Evolutionary conservation across 179 eudicot genomes (phyloP).

Genomic region (Spergularia azorica): DNA sequence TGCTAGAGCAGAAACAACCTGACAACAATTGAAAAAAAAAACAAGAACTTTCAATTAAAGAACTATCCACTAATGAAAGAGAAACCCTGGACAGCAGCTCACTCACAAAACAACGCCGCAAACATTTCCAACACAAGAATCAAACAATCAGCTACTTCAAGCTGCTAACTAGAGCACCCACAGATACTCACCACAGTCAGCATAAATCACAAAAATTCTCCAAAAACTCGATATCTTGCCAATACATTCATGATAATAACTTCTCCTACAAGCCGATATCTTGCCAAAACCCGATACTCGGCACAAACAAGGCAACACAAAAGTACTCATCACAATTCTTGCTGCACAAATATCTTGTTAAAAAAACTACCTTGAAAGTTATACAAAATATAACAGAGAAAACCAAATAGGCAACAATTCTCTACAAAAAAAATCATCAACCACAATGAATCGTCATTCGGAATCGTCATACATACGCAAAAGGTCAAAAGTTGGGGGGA

Average conservation of each 20-base stretch:
- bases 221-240: too few relatives aligned
- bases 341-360: not conserved
- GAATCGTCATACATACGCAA: not conserved
- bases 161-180: not conserved
- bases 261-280: not conserved
- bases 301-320: not conserved
- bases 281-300: not conserved
- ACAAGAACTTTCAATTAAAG: not conserved
- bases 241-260: too few relatives aligned
- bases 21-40: conserved; percentile 28
- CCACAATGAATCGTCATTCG: too few relatives aligned
- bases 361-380: too few relatives aligned
- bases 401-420: too few relatives aligned
- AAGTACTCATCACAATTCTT: not conserved
- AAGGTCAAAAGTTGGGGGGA: not conserved
- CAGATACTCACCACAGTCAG: not conserved
- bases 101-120: not conserved
- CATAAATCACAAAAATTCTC: not conserved
- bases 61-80: not conserved
- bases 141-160: not conserved
- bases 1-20: conserved; percentile 96
- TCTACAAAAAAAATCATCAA: not conserved
- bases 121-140: not conserved
- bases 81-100: not conserved
- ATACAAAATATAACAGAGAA: too few relatives aligned